These are phyloP conservation scores for Neoscytalidium dimidiatum DNA, from an alignment of 2,329 filamentous ascomycete species.

Conservation along the genomic window DNA sequence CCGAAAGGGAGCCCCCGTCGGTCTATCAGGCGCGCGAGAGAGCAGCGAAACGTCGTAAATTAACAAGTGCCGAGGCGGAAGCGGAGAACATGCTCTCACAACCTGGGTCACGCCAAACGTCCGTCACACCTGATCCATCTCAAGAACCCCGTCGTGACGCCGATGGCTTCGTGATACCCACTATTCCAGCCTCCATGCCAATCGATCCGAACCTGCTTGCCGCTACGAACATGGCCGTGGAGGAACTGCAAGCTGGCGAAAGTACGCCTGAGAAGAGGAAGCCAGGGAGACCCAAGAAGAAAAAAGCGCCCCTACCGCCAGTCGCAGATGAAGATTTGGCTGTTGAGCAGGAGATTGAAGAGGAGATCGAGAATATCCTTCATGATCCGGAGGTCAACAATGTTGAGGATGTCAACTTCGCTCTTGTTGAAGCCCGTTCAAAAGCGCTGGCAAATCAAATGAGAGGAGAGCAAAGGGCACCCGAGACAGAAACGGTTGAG, in stretches of 20 bases:
- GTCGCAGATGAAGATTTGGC: slow-evolving; percentile 48
- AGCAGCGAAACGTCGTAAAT: slow-evolving; percentile 37
- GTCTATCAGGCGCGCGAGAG: slow-evolving; percentile 68
- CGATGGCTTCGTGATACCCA: slow-evolving; percentile 45
- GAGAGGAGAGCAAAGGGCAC: slow-evolving; percentile 29
- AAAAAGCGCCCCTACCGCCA: slow-evolving; percentile 32
- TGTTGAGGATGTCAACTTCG: slow-evolving; percentile 32
- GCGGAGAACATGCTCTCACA: not conserved
- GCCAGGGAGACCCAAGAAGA: slow-evolving; percentile 37
- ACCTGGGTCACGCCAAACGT: slow-evolving; percentile 5
- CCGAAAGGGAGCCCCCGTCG: slow-evolving; percentile 68
- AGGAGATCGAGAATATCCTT: slow-evolving; percentile 43
- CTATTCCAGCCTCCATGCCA: slow-evolving; percentile 25
- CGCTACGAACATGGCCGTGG: slow-evolving; percentile 17
- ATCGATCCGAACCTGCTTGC: slow-evolving; percentile 23
- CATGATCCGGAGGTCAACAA: slow-evolving; percentile 30
- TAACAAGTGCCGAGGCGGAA: slow-evolving; percentile 25
- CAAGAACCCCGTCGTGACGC: slow-evolving; percentile 35
- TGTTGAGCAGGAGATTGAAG: slow-evolving; percentile 49
- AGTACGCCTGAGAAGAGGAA: slow-evolving; percentile 33
- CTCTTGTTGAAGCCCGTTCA: slow-evolving; percentile 31
- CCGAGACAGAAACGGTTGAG: slow-evolving; percentile 59
- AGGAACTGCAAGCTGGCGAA: slow-evolving; percentile 23
- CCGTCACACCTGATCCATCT: slow-evolving; percentile 1
- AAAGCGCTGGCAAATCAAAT: slow-evolving; percentile 31